phyloP scores from a whole-genome alignment of 352 stramenopile genomes.

The Pythium scleroteichum region DNA sequence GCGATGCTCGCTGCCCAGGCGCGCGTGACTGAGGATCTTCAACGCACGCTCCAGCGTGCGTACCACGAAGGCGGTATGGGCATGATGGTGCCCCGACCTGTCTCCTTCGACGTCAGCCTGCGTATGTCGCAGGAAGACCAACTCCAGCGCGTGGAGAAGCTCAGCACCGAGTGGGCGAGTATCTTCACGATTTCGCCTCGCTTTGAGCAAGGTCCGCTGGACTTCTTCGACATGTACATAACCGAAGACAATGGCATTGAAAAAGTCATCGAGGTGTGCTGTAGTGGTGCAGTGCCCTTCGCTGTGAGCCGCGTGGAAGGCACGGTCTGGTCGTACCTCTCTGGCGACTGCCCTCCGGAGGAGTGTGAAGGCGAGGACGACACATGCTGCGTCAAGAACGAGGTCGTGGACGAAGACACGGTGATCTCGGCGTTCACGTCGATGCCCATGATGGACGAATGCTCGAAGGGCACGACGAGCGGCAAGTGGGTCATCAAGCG shows the following conservation, averaged over 20 bases:
- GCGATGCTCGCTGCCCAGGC: not conserved
- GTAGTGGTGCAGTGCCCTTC: not conserved
- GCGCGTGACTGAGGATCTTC: conserved; percentile 13
- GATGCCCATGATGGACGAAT: conserved; percentile 1
- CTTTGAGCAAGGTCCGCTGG: not conserved
- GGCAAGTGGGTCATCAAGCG: conserved; percentile 16
- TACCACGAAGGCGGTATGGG: not conserved
- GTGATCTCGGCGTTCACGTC: conserved; percentile 12
- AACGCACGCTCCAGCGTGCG: conserved; percentile 9
- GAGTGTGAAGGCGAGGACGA: not conserved
- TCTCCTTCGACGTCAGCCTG: conserved; percentile 8
- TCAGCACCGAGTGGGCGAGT: not conserved
- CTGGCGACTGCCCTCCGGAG: not conserved
- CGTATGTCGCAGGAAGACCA: conserved; percentile 13
- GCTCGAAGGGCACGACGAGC: not conserved
- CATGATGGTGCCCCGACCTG: not conserved
- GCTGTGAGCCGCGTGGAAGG: not conserved
- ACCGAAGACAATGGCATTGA: not conserved
- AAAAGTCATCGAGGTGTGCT: not conserved
- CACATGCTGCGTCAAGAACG: not conserved
- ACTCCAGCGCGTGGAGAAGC: not conserved
- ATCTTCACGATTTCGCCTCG: too few relatives aligned
- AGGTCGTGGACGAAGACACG: conserved; percentile 5
- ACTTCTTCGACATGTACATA: not conserved
- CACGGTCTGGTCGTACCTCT: not conserved